Conservation (phyloP, 805 yeast genomes). For the Yamadazyma endophytica region DNA sequence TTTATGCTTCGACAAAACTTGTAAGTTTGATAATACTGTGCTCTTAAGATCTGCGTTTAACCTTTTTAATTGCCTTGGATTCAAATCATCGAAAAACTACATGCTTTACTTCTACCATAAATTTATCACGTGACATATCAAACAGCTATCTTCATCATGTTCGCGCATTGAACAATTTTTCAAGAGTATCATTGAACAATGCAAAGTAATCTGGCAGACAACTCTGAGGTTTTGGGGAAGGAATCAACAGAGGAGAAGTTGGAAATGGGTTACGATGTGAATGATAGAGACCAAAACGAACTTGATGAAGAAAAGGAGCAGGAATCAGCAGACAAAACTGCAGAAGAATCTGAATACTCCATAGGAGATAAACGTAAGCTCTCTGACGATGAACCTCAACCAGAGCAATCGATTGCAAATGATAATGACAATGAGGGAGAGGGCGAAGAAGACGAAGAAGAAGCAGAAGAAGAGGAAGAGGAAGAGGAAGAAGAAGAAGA, state of each 20-base stretch:
- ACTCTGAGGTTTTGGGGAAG: no score
- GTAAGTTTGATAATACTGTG: no score
- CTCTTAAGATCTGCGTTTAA: no score
- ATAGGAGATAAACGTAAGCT: neutral
- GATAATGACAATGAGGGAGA: constrained; percentile 11
- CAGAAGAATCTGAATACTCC: constrained; percentile 1
- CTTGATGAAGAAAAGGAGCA: constrained; percentile 15
- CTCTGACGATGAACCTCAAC: constrained; percentile 1
- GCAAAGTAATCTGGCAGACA: no score
- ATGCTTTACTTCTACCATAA: no score
- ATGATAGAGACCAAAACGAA: constrained; percentile 13
- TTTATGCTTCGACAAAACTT: no score
- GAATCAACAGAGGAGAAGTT: constrained; percentile 1
- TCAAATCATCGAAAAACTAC: no score
- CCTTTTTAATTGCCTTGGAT: no score
- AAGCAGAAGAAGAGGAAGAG: constrained; percentile 42
- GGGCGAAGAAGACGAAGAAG: constrained; percentile 12
- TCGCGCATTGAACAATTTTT: no score
- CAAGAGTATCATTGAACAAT: no score
- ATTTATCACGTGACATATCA: no score
- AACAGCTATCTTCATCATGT: no score
- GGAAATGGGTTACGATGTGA: constrained; percentile 11
- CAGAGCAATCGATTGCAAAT: constrained; percentile 5
- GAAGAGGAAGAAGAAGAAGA: constrained; percentile 52
- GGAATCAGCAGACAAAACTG: constrained; percentile 7